Evolutionary conservation across 164 flowering plant genomes (phyloP), one percentile per base, ranked within the genome.

Genomic region (Umbilicus rupestris): DNA sequence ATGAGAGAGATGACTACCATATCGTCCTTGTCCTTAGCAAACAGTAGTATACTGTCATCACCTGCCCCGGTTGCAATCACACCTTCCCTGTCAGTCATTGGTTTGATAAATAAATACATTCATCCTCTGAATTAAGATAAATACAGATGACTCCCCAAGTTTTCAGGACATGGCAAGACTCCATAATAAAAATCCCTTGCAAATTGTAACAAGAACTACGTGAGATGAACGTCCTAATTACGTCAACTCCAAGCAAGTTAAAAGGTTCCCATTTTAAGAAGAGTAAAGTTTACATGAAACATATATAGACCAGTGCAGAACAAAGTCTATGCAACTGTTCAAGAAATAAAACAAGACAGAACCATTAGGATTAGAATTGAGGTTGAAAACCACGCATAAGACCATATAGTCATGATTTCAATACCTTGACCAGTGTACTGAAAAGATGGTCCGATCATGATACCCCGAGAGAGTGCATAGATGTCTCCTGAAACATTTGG

Each of bases 401-500:
- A 49, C 0, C 16, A 52, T 52, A 22, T 24, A 26, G 14, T 52
- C 12, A 52, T 24, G 58, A 20, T 22, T 12, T 64, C 26, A 37
- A 19, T 80, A 94, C 98, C 96, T 90, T 72, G 96, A 90, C 96
- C 96, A 90, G 75, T 94, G 85, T 67, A 87, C 92, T 66, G 98
- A 91, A 76, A 91, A 89, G 64, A 94, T 82, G 37, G 98, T 94
- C 33, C 97, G 81, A 72, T 89, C 95, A 76, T 94, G 98, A 75
- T 82, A 84, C 42, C 98, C 98, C 12, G 93, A 74, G 30, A 90
- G 82, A 66, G 98, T 89, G 73, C 86, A 87, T 9, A 84, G 69
- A 73, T 91, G 98, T 64, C 62, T 82, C 97, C 97, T 93, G 87
- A 65, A 68, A 24, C 2, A 10, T 39, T 24, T 12, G 7, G 39